Conservation (phyloP, 1,139 yeast species). For the Yamadazyma pseudoaaseri region DNA sequence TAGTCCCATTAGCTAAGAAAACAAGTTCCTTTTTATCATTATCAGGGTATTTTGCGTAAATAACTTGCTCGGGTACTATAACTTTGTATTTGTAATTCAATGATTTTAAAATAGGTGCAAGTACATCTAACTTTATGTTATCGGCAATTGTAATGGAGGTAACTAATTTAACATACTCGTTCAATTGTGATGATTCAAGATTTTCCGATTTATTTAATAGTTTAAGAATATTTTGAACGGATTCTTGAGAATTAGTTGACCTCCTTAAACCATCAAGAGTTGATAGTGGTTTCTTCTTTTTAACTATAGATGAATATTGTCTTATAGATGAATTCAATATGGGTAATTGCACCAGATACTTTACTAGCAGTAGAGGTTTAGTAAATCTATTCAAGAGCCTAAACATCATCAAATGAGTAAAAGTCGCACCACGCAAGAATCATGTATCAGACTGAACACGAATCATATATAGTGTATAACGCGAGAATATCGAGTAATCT, state of each 20-base stretch:
- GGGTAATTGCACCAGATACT: too few species aligned
- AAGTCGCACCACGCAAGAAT: too few species aligned
- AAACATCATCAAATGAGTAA: too few species aligned
- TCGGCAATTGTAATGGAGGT: constrained; percentile 17
- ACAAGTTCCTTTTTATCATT: constrained; percentile 45
- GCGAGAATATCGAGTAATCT: too few species aligned
- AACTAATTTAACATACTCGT: constrained; percentile 13
- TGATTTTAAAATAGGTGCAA: constrained; percentile 1
- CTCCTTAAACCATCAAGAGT: constrained; percentile 17
- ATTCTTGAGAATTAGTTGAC: constrained; percentile 14
- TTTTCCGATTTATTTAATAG: constrained; percentile 11
- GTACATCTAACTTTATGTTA: constrained; percentile 11
- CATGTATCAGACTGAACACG: too few species aligned
- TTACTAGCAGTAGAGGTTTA: too few species aligned
- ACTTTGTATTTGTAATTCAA: constrained; percentile 16
- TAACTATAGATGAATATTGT: constrained; percentile 3
- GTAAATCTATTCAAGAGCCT: too few species aligned
- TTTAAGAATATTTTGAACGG: constrained; percentile 12
- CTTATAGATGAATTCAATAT: not conserved
- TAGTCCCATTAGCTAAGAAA: constrained; percentile 67
- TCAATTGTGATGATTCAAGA: constrained; percentile 8
- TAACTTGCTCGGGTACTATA: constrained; percentile 73
- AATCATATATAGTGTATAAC: too few species aligned
- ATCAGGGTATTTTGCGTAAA: constrained; percentile 24
- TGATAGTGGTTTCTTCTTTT: constrained; percentile 16